Evolutionary conservation across 1,139 yeast genomes (phyloP), one percentile per base, ranked within the genome.

Genomic region (Yamadazyma jaroonii): DNA sequence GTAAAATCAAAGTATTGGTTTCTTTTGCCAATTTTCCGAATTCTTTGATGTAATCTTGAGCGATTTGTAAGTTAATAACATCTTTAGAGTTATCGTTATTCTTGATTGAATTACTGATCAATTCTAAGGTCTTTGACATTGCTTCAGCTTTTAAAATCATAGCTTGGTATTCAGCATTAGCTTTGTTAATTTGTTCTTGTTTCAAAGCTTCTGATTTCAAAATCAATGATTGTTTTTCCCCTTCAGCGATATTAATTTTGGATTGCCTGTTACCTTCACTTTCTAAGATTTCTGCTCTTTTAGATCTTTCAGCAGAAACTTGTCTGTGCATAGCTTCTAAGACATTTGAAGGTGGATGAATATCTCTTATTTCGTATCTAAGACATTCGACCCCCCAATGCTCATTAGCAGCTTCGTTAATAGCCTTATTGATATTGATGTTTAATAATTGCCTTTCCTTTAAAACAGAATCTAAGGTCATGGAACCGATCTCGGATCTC

Each of bases 291-390:
- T 85, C 92, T 2, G 95, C 95, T 46, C 95, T 71, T 59, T 86
- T 86, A 34, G 90, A 80, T 50, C 95, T 71, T 58, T 87, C 95
- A 23, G 95, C 94, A 40, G 84, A 76, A 9, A 87, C 95, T 62
- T 85, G 95, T 55, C 92, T 77, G 60, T 86, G 95, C 95, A 86
- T 86, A 29, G 95, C 94, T 51, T 84, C 92, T 51, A 85, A 74
- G n/a, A 86, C 95, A 50, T 84, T 84, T 31, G 74, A 74, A 1
- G 96, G 96, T 4, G 95, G 96, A 53, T 86, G 90, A 41, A 87
- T 86, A 56, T 87, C 96, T 53, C 90, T 75, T 60, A 87, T 86
- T 59, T 87, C 96, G 57, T 87, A 86, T 54, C 95, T 76, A 48
- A 87, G 69, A 56, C 95, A 87, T 52, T 78, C 76, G 39, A 87